Evolutionary conservation across 345 rosid genomes (phyloP), one percentile per base, ranked within the genome.

Genomic region (Chamaenerion angustifolium): DNA sequence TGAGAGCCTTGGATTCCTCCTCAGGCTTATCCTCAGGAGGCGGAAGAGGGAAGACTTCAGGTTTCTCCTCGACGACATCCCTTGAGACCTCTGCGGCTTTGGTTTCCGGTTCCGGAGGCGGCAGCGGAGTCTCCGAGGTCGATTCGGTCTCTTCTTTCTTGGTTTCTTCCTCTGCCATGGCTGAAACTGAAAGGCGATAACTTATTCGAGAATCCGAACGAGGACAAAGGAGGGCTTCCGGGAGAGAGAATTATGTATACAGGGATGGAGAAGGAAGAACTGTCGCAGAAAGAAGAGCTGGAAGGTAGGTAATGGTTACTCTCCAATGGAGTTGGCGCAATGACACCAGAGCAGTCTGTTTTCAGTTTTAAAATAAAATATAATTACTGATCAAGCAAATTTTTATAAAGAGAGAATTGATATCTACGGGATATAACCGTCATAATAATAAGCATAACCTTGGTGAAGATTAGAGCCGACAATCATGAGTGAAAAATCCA

Each of bases 51-150:
- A 58, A 63, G 58, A 67, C 57, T 7, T 60, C 64, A 9, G 79
- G 11, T 63, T 79, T 76, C 70, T 76, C 78, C 60, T 74, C 76
- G 40, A 63, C 51, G 21, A 61, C 68, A 7, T 71, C 77, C 48
- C 67, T 69, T 6, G 70, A 55, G 31, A 56, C 25, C 11, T 69
- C 68, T 35, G 45, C 61, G 6, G 72, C 19, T 48, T 54, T 68
- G 4, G 66, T 46, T 1, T 43, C 53, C 4, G 45, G 41, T 14
- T 15, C 54, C 37, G 37, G 51, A 4, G 64, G 51, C 12, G 64
- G 62, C 17, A 52, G 63, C 3, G 58, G 45, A 12, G 67, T 61
- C 15, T 57, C 66, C 3, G 68, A 27, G 0, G 70, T 62, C 15
- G 63, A 4, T 27, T 62, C 72, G 10, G 72, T 7, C 46, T 75